A percentile compares a stretch with the other conserved stretches of the same genome.
These are phyloP conservation scores for Cystobasidium sp. DNA, from an alignment of 1,284 basidiomycete genomes.

Conservation along the genomic window DNA sequence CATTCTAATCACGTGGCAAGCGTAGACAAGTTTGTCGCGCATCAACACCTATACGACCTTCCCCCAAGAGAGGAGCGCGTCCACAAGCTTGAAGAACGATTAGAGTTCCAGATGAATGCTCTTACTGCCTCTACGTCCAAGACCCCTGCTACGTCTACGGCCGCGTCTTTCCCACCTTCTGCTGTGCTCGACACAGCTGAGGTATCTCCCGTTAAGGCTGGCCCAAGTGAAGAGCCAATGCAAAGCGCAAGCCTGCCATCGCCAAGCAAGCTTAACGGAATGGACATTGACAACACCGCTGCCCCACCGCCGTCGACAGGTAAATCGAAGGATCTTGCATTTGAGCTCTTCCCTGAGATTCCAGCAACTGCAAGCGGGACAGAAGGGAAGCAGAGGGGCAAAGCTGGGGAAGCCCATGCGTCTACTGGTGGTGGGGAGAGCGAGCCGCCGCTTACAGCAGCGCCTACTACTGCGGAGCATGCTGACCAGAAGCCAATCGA, in stretches of 20 bases:
- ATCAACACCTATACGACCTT: slow-evolving; percentile 20
- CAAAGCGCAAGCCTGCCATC: background rate
- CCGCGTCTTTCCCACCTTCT: background rate
- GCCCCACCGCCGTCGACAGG: background rate
- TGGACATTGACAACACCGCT: background rate
- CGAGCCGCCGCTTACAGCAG: background rate
- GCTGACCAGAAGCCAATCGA: background rate
- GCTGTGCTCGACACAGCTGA: background rate
- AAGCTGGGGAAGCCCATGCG: background rate
- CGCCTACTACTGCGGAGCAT: background rate
- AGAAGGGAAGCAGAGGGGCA: background rate
- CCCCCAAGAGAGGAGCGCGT: slow-evolving; percentile 28
- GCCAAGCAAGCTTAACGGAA: background rate
- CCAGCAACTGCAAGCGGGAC: background rate
- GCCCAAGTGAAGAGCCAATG: background rate
- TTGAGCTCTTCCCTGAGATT: slow-evolving; percentile 42
- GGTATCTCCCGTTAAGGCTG: background rate
- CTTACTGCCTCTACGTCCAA: slow-evolving; percentile 1
- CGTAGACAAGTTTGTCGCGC: slow-evolving; percentile 34
- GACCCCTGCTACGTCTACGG: background rate
- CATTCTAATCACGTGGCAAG: slow-evolving; percentile 35
- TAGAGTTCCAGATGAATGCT: slow-evolving; percentile 11
- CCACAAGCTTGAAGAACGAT: slow-evolving; percentile 5
- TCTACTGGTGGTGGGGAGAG: slow-evolving; percentile 7
- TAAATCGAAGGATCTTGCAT: slow-evolving; percentile 1